A percentile compares a stretch with the other conserved stretches of the same genome.
phyloP scores from a whole-genome alignment of 108 stramenopile genomes.

The Skeletonema costatum region DNA sequence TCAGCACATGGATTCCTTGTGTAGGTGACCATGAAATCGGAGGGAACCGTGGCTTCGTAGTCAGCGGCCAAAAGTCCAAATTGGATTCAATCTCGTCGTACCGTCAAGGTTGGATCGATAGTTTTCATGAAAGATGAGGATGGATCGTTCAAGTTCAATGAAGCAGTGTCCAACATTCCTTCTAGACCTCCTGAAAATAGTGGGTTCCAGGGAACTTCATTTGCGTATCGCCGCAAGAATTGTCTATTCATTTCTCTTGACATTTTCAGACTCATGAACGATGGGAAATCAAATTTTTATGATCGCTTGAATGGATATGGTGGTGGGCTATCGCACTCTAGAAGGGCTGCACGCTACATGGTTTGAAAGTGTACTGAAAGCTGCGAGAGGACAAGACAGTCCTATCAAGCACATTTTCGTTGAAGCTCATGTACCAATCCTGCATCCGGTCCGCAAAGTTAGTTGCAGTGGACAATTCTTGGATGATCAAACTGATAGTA shows the following conservation, averaged over 20 bases:
- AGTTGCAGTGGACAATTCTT: constrained; percentile 1
- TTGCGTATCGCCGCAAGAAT: constrained; percentile 2
- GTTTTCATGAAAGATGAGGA: constrained; percentile 1
- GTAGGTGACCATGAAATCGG: constrained; percentile 10
- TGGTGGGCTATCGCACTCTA: background rate
- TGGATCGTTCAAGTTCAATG: background rate
- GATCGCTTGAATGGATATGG: background rate
- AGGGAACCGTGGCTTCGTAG: background rate
- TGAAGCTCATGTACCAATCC: constrained; percentile 1
- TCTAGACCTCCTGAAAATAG: background rate
- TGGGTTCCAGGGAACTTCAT: background rate
- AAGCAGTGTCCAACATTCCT: background rate
- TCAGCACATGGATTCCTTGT: background rate
- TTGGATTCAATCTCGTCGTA: background rate
- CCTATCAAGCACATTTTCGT: constrained; percentile 8
- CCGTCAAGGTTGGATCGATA: background rate
- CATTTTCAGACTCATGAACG: background rate
- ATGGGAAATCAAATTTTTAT: background rate
- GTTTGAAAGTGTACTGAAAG: constrained; percentile 9
- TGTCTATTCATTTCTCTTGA: background rate
- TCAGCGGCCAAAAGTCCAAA: background rate
- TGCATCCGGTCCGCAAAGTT: constrained; percentile 7
- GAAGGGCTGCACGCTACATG: background rate
- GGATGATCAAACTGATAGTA: background rate
- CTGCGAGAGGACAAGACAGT: constrained; percentile 1